These are phyloP conservation scores for Spiraea crenata DNA, from an alignment of 331 rosid genomes.

Conservation along the genomic window DNA sequence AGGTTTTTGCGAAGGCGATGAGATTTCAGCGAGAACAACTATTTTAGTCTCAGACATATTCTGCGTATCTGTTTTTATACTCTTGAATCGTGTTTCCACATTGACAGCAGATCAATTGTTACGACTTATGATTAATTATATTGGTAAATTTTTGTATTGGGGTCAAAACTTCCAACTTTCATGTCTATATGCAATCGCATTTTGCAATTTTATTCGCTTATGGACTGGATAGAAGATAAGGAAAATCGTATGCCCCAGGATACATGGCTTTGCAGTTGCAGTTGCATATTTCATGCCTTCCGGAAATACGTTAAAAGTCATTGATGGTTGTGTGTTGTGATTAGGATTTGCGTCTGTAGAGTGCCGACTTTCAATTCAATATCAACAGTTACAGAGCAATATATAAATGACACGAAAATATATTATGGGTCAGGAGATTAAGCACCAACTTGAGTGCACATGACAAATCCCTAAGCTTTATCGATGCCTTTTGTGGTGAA, in stretches of 20 bases:
- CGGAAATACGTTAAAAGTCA: no score
- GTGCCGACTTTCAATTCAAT: no score
- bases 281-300: no score
- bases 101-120: not conserved
- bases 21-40: not conserved
- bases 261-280: no score
- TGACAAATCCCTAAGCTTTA: constrained; percentile 6
- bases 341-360: no score
- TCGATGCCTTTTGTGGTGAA: constrained; percentile 18
- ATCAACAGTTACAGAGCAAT: no score
- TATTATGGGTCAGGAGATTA: no score
- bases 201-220: not conserved
- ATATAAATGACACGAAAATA: no score
- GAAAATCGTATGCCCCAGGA: no score
- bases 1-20: constrained; percentile 65
- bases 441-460: not conserved
- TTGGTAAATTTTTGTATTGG: constrained; percentile 10
- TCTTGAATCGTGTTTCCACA: not conserved
- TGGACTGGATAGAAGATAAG: no score
- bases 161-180: not conserved
- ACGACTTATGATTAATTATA: not conserved
- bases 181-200: not conserved
- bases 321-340: no score
- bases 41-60: not conserved
- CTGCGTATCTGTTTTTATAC: not conserved